Evolutionary conservation across 345 rosid species (phyloP).

Genomic region (Euphorbia lathyris): DNA sequence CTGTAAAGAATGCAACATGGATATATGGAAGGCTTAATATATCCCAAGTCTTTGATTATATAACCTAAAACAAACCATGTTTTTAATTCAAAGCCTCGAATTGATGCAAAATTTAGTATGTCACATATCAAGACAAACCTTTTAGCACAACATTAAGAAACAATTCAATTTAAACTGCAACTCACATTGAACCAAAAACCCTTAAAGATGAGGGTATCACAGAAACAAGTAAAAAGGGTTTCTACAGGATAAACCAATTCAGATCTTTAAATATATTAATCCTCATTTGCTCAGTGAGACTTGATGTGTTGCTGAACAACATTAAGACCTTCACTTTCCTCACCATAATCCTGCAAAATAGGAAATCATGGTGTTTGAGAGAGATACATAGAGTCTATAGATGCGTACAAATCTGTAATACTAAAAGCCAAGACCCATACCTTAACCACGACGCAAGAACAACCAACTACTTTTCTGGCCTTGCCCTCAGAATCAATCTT

Average conservation of each 20-base stretch:
- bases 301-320: slow-evolving; percentile 24
- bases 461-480: slow-evolving; percentile 84
- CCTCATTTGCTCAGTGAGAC: slow-evolving; percentile 10
- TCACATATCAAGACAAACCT: background rate
- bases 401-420: too few species aligned
- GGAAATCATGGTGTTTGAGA: background rate
- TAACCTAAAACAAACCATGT: background rate
- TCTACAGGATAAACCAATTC: slow-evolving; percentile 7
- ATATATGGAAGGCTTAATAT: too few species aligned
- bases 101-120: background rate
- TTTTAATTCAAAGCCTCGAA: background rate
- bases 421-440: slow-evolving; percentile 22
- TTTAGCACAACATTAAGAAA: slow-evolving; percentile 2
- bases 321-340: slow-evolving; percentile 23
- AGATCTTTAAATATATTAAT: background rate
- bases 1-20: too few species aligned
- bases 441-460: slow-evolving; percentile 84
- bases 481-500: slow-evolving; percentile 87
- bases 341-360: slow-evolving; percentile 19
- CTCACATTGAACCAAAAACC: background rate
- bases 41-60: too few species aligned
- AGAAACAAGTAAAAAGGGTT: background rate
- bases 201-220: background rate
- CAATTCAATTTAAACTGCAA: background rate
- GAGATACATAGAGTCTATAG: too few species aligned